Evolutionary conservation across 129 eudicot genomes (phyloP).

Genomic region (Centaurea solstitialis): DNA sequence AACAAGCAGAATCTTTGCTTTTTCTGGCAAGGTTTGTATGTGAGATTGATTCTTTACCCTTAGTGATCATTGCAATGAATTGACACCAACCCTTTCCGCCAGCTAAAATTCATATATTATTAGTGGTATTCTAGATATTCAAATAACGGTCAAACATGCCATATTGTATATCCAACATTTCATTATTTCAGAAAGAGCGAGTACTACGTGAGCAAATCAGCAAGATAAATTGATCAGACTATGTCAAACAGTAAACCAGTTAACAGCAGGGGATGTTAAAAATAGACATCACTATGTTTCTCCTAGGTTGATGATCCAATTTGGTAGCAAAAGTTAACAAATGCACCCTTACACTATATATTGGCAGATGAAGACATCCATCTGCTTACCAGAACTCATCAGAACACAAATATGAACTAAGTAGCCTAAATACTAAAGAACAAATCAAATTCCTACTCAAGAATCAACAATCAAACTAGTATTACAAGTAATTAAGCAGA

Average conservation of each 20-base stretch:
- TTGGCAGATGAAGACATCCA: not conserved
- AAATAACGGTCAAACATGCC: not conserved
- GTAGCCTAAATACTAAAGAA: not conserved
- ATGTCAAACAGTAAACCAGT: not conserved
- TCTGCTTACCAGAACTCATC: constrained; percentile 9
- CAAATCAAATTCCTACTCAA: not conserved
- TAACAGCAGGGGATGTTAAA: not conserved
- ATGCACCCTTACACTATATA: not conserved
- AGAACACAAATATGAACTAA: not conserved
- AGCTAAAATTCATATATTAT: not conserved
- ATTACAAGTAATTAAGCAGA: not conserved
- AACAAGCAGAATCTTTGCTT: not conserved
- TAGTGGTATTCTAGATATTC: not conserved
- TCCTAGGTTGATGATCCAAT: constrained; percentile 3
- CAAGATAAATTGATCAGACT: not conserved
- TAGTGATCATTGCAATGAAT: not conserved
- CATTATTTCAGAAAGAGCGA: not conserved
- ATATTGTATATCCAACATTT: not conserved
- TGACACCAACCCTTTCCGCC: not conserved
- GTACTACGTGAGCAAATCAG: not conserved
- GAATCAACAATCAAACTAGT: not conserved
- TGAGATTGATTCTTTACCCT: not conserved
- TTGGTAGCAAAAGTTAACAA: not conserved
- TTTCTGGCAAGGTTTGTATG: not conserved
- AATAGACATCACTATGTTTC: not conserved